Base-by-base conservation (phyloP, 495 filamentous ascomycete species). In the Pyrenula massariospora region DNA sequence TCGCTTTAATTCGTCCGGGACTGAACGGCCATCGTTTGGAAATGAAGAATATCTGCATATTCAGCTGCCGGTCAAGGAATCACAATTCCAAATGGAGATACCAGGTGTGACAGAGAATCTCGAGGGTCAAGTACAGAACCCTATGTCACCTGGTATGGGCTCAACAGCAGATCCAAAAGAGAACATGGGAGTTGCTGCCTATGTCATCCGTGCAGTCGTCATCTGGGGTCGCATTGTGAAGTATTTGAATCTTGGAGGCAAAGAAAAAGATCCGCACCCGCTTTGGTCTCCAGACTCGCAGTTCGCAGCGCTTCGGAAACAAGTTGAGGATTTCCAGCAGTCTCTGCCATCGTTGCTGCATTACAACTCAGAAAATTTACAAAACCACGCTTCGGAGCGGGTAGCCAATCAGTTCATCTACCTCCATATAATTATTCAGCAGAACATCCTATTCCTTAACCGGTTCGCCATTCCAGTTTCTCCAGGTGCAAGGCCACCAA, bases 341-440 rank as follows among this genome's bases (percentile, higher is more conserved):
- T 76, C 80, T 1, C 77, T 96, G 15, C 93, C 93, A 0, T 77
- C 79, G 31, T 74, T 72, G 50, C 68, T 96, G 48, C 70, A 75
- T 5, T 95, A 94, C 64, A 91, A 73, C 19, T 70, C 78, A 22
- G 88, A 96, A 63, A 96, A 96, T 66, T 77, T 96, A 8, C 84
- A 89, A 62, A 79, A 83, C 36, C 89, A 96, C 68, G 85, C 88
- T 36, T 86, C 86, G 15, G 87, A 94, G 60, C 83, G 83, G 60
- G 81, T 91, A 57, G 89, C 88, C 12, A 93, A 94, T 64, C 91
- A 96, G 63, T 95, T 96, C 60, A 68, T 98, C n/a, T 95, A 95
- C 65, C 70, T 96, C 54, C 93, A 98, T 64, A 87, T 98, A 56
- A 81, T 86, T 48, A 82, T 85, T 59, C 86, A 95, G 61, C 93